Percentiles rank a stretch among this genome's conserved stretches.
phyloP scores from a whole-genome alignment of 148 eudicot genomes.

The Nepenthes mirabilis region DNA sequence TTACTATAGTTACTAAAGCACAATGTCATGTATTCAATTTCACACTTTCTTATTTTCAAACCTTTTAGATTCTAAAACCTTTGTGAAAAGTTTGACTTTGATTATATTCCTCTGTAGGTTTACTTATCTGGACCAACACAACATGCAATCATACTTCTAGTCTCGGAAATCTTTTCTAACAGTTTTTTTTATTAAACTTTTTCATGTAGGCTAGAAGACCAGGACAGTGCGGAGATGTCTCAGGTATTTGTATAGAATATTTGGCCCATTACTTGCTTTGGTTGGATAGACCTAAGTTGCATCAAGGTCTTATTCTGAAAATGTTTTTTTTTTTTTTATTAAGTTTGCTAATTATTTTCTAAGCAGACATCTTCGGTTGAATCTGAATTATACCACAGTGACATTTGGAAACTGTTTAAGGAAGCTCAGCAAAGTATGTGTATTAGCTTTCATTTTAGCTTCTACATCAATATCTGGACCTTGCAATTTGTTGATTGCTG shows the following conservation, averaged over 20 bases:
- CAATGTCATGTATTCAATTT: not conserved
- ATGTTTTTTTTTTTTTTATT: too few species aligned
- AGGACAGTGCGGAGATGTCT: conserved; percentile 11
- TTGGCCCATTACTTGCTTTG: conserved; percentile 4
- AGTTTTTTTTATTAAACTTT: conserved; percentile 1
- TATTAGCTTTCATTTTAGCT: not conserved
- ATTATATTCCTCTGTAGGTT: too few species aligned
- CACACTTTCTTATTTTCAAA: not conserved
- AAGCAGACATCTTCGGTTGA: too few species aligned
- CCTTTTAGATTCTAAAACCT: not conserved
- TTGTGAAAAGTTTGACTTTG: too few species aligned
- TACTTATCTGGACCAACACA: too few species aligned
- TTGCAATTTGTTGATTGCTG: not conserved
- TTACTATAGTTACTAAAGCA: too few species aligned
- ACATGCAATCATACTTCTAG: not conserved
- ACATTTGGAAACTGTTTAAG: conserved; percentile 45
- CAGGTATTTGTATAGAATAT: conserved; percentile 14
- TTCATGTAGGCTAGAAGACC: conserved; percentile 21
- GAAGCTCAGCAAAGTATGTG: conserved; percentile 55
- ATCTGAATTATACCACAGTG: not conserved
- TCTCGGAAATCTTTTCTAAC: not conserved
- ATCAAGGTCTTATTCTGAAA: conserved; percentile 3
- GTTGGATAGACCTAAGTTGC: not conserved
- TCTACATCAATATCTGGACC: not conserved
- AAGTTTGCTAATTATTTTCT: too few species aligned